A percentile compares a stretch with the other conserved stretches of the same genome.
phyloP scores from a whole-genome alignment of 805 yeast species.

The Torulaspora franciscae region DNA sequence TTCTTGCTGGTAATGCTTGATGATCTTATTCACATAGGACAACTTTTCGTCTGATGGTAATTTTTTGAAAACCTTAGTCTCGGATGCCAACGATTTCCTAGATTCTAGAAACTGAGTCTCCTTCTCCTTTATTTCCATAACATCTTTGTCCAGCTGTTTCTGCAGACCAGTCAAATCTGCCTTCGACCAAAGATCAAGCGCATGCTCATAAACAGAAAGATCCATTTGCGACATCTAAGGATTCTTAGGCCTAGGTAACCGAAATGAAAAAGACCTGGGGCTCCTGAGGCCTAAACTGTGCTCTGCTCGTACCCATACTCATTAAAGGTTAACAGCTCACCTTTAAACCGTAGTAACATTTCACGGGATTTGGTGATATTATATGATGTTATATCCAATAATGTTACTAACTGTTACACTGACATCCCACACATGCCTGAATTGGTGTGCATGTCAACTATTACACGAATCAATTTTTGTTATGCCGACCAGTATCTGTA shows the following conservation, averaged over 20 bases:
- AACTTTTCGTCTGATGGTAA: constrained; percentile 64
- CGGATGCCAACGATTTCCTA: constrained; percentile 71
- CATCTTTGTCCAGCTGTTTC: constrained; percentile 66
- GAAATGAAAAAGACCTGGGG: neutral
- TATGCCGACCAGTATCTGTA: constrained; percentile 65
- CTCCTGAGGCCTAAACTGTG: neutral
- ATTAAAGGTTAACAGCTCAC: neutral
- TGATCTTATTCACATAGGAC: constrained; percentile 40
- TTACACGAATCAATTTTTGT: neutral
- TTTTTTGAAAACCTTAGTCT: constrained; percentile 78
- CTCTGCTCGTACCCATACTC: neutral
- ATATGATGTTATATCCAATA: neutral
- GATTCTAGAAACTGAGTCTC: constrained; percentile 64
- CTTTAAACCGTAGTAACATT: neutral
- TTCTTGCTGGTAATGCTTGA: constrained; percentile 78
- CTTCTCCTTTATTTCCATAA: constrained; percentile 61
- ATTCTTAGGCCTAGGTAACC: neutral
- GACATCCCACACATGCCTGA: neutral
- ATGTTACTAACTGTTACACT: neutral
- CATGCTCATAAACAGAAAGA: constrained; percentile 39
- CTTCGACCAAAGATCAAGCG: constrained; percentile 69
- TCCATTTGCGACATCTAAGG: constrained; percentile 19
- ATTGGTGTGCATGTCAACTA: neutral
- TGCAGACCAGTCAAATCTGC: constrained; percentile 70
- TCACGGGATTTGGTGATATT: neutral